Conservation (phyloP, 225 moss, liverwort and hornwort genomes). For the Physcomitrium patens region DNA sequence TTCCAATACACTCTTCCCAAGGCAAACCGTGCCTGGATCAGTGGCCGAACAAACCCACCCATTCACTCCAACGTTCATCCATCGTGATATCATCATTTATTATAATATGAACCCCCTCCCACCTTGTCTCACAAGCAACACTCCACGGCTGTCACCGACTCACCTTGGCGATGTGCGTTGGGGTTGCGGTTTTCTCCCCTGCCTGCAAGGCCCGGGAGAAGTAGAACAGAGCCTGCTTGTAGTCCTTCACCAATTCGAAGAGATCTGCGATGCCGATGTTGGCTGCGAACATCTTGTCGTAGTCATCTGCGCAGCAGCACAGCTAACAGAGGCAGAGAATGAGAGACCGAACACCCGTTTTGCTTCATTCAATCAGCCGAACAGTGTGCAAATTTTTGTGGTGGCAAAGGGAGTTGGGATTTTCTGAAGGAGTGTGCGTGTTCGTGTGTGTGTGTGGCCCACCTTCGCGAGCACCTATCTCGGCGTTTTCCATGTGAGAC, state of each 20-base stretch:
- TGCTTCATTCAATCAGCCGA: no score
- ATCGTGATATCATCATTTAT: neutral
- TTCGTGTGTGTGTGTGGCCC: neutral
- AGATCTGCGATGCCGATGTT: conserved; percentile 41
- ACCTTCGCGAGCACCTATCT: conserved; percentile 46
- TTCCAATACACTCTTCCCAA: conserved; percentile 55
- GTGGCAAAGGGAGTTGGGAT: no score
- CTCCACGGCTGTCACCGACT: no score
- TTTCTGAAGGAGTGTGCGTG: no score
- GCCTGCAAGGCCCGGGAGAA: conserved; percentile 32
- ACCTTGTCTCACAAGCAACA: no score
- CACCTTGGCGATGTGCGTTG: conserved; percentile 32
- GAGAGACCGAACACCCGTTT: no score
- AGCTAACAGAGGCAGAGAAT: no score
- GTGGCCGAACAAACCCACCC: neutral
- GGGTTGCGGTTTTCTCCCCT: neutral
- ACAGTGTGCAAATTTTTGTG: no score
- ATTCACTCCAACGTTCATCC: neutral
- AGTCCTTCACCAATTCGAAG: conserved; percentile 44
- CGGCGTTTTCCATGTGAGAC: conserved; percentile 47
- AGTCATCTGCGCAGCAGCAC: conserved; percentile 21
- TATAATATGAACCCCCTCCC: neutral
- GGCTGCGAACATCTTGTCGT: conserved; percentile 29
- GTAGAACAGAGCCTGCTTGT: conserved; percentile 52
- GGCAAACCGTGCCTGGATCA: conserved; percentile 36